phyloP scores from a whole-genome alignment of 1,284 basidiomycete genomes.

The Vanrija sp. region DNA sequence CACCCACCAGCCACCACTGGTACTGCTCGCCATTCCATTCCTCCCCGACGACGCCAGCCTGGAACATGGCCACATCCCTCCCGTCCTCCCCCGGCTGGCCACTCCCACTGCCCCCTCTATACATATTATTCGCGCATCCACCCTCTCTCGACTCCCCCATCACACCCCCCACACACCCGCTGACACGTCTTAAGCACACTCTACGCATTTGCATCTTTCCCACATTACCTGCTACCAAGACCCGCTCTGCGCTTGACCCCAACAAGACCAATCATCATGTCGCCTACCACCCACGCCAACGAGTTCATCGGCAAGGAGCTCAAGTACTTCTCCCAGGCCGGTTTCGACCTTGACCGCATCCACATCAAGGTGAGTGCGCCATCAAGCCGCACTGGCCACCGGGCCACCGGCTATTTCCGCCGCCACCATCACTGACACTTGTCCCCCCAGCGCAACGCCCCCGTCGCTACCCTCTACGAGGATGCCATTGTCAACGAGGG shows the following conservation, averaged over 20 bases:
- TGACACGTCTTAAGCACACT: no score
- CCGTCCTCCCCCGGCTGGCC: no score
- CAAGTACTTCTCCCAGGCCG: constrained; percentile 97
- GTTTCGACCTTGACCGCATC: constrained; percentile 78
- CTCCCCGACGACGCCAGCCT: no score
- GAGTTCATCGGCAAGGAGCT: constrained; percentile 79
- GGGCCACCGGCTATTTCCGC: no score
- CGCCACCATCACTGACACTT: not conserved
- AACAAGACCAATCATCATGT: constrained; percentile 23
- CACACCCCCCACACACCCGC: no score
- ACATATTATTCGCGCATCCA: no score
- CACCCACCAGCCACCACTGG: no score
- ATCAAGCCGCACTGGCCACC: not conserved
- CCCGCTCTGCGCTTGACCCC: not conserved
- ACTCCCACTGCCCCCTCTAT: no score
- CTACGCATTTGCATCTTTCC: constrained; percentile 2
- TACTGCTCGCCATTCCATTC: no score
- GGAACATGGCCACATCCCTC: no score
- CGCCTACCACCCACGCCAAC: constrained; percentile 39
- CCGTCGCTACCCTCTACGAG: constrained; percentile 93
- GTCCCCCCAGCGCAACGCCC: constrained; percentile 81
- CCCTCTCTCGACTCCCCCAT: no score
- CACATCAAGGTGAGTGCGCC: constrained; percentile 48
- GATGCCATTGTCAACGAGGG: constrained; percentile 98
- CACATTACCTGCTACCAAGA: not conserved